These are phyloP conservation scores for Sporobolomyces phaffii DNA, from an alignment of 768 basidiomycete genomes.

Conservation along the genomic window DNA sequence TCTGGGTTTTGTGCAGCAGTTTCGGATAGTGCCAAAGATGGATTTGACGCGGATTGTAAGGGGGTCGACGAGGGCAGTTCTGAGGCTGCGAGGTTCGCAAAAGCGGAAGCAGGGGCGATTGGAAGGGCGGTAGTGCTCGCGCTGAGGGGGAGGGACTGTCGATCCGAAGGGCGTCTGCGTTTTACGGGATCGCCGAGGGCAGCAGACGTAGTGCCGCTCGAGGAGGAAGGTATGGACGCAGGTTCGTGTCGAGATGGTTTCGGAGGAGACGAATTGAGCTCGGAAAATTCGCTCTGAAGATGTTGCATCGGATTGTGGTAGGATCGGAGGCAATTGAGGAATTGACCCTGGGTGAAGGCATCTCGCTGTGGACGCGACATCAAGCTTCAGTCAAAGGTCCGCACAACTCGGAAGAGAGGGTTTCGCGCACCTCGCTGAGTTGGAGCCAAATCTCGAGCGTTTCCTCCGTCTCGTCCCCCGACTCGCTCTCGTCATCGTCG, in stretches of 20 bases:
- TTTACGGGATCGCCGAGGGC: slow-evolving; percentile 38
- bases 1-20: slow-evolving; percentile 10
- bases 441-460: slow-evolving; percentile 38
- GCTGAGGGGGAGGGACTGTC: slow-evolving; percentile 11
- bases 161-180: slow-evolving; percentile 20
- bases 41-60: background rate
- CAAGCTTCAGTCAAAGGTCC: background rate
- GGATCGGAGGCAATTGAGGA: slow-evolving; percentile 34
- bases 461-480: slow-evolving; percentile 25
- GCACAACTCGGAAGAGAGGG: too few species aligned
- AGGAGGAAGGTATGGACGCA: background rate
- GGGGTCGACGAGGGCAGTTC: background rate
- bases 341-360: slow-evolving; percentile 34
- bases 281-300: slow-evolving; percentile 23
- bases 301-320: slow-evolving; percentile 32
- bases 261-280: slow-evolving; percentile 20
- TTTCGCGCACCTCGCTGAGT: slow-evolving; percentile 34
- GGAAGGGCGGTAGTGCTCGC: slow-evolving; percentile 10
- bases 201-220: background rate
- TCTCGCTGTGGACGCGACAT: slow-evolving; percentile 14
- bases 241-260: slow-evolving; percentile 10
- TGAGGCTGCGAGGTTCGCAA: background rate
- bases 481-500: slow-evolving; percentile 25
- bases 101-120: background rate
- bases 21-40: background rate